phyloP scores from a whole-genome alignment of 345 rosid genomes.

The Viola odorata region DNA sequence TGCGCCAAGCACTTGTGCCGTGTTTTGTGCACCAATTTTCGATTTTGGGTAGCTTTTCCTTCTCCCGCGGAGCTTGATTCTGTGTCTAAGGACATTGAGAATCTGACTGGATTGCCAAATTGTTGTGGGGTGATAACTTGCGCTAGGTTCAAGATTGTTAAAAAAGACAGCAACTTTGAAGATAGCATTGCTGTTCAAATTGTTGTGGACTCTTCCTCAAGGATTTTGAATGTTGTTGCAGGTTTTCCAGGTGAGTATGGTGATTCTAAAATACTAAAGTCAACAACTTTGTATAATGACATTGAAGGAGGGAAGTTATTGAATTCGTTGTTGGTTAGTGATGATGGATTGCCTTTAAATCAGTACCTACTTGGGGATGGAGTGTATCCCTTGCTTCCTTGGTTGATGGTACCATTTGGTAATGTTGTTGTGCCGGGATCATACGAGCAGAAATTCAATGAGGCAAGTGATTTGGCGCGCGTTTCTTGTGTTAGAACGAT shows the following conservation, averaged over 20 bases:
- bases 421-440: constrained; percentile 29
- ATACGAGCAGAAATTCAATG: constrained; percentile 38
- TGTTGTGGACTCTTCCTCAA: constrained; percentile 54
- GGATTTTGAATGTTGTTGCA: constrained; percentile 46
- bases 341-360: constrained; percentile 28
- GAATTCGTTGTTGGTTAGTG: constrained; percentile 24
- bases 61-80: constrained; percentile 38
- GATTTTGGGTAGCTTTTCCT: constrained; percentile 66
- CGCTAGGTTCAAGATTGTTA: constrained; percentile 35
- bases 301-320: constrained; percentile 35
- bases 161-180: constrained; percentile 1
- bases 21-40: constrained; percentile 65
- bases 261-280: constrained; percentile 34
- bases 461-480: constrained; percentile 26
- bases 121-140: constrained; percentile 63
- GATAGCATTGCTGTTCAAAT: constrained; percentile 44
- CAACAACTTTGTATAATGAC: constrained; percentile 44
- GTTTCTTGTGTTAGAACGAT: constrained; percentile 32
- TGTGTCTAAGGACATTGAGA: constrained; percentile 39
- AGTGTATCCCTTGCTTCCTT: constrained; percentile 58
- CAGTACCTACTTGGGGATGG: constrained; percentile 51
- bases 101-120: constrained; percentile 44
- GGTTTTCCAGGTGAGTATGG: constrained; percentile 49
- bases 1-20: constrained; percentile 59
- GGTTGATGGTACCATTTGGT: constrained; percentile 57